Evolutionary conservation across 345 rosid species (phyloP).

Genomic region (Conringia planisiliqua): DNA sequence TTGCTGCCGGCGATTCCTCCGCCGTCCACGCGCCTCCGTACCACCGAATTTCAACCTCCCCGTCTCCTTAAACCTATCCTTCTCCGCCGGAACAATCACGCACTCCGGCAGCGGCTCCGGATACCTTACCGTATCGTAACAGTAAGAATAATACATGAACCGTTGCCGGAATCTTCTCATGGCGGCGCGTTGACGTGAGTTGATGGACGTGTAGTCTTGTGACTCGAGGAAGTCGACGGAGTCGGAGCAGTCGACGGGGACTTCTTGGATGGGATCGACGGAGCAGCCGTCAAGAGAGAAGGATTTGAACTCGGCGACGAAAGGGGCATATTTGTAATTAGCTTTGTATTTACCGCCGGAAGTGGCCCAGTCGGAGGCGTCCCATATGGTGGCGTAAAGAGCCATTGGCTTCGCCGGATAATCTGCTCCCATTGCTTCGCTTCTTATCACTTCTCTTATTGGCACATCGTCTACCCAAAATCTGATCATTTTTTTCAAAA

Average conservation of each 20-base stretch:
- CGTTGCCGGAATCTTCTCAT: conserved; percentile 72
- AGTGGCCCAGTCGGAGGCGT: conserved; percentile 92
- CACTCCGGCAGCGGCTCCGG: conserved; percentile 62
- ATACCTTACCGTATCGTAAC: conserved; percentile 65
- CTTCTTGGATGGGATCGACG: conserved; percentile 54
- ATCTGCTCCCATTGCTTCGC: conserved; percentile 67
- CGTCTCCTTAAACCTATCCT: conserved; percentile 49
- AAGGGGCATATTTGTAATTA: conserved; percentile 72
- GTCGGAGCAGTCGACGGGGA: conserved; percentile 38
- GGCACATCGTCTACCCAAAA: conserved; percentile 89
- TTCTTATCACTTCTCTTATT: conserved; percentile 65
- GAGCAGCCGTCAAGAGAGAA: conserved; percentile 71
- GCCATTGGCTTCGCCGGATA: conserved; percentile 90
- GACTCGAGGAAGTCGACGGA: conserved; percentile 32
- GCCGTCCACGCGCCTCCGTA: conserved; percentile 34
- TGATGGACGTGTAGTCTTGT: conserved; percentile 45
- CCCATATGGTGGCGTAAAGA: conserved; percentile 95
- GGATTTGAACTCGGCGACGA: conserved; percentile 62
- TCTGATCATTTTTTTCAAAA: conserved; percentile 34
- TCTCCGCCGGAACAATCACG: conserved; percentile 49
- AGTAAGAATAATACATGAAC: conserved; percentile 89
- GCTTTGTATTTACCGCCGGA: conserved; percentile 73
- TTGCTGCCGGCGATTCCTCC: conserved; percentile 36
- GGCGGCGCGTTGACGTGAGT: conserved; percentile 36
- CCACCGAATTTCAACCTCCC: conserved; percentile 82